Evolutionary conservation across 768 basidiomycete species (phyloP), one percentile per base, ranked within the genome.

Genomic region (Dictyophora rubrovolvata): DNA sequence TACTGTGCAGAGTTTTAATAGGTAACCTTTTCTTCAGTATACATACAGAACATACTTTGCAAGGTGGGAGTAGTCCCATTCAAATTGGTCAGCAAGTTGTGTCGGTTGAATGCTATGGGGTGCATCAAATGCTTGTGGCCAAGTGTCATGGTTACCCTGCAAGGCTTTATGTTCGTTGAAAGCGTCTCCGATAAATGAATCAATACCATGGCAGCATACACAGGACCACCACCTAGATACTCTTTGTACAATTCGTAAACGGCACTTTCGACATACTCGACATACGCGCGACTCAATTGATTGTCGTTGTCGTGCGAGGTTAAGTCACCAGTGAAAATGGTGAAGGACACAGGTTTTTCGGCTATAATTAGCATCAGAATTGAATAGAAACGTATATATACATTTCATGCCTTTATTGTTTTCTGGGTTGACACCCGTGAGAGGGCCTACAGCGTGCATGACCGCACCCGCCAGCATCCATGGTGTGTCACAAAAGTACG

Each of bases 221-320:
- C 33, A 6, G 67, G 65, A 16, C 64, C 58, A 16, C 59, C 56
- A 54, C 64, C 65, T 16, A 69, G 55, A 23, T 64, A 63, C 17
- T 54, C 36, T 50, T 65, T 65, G 55, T 64, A 62, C 11, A 63
- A 51, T n/a, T 62, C 62, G 51, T 64, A 69, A 14, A 67, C 48
- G 2, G 62, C 59, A 21, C 52, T 55, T 56, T 61, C 23, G 20
- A 53, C 16, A 23, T 51, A 56, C 62, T 56, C 55, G 50, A 57
- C 56, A 47, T 61, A 53, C 20, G 51, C 37, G 17, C 60, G 54
- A 14, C 50, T 52, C 2, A 66, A 51, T 54, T 65, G 63, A 37
- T 66, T 63, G 57, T 68, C 65, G 7, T 60, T 62, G 54, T 69
- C 67, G 50, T 69, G 67, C 7, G 63, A 65, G 17, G 66, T 65